Percentiles rank a stretch among this genome's conserved stretches.
phyloP scores from a whole-genome alignment of 2,329 filamentous ascomycete genomes.

The Lojkania enalia region DNA sequence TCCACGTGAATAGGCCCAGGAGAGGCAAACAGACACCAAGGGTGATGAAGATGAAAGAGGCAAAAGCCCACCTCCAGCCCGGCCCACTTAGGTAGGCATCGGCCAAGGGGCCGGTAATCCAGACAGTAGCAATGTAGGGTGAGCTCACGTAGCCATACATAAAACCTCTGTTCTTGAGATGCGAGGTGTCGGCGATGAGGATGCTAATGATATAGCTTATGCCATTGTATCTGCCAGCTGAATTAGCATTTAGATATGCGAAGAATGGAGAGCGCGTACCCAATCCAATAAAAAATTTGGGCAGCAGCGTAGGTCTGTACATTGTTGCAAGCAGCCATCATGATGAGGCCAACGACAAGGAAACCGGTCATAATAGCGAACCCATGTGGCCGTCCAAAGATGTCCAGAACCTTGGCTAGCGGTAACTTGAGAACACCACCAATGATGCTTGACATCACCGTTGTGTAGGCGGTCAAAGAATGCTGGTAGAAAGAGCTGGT shows the following conservation, averaged over 20 bases:
- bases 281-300: constrained; percentile 68
- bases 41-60: constrained; percentile 65
- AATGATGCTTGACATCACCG: constrained; percentile 44
- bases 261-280: constrained; percentile 41
- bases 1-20: constrained; percentile 58
- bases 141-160: constrained; percentile 54
- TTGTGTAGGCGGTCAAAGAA: constrained; percentile 44
- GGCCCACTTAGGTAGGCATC: constrained; percentile 49
- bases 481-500: constrained; percentile 43
- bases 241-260: constrained; percentile 49
- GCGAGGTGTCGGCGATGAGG: constrained; percentile 68
- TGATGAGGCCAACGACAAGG: constrained; percentile 54
- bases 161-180: constrained; percentile 63
- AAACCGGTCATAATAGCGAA: constrained; percentile 39
- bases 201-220: constrained; percentile 63
- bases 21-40: constrained; percentile 63
- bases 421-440: constrained; percentile 47
- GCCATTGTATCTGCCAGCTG: constrained; percentile 51
- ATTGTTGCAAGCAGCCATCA: constrained; percentile 68
- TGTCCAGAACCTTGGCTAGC: constrained; percentile 49
- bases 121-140: constrained; percentile 19
- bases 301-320: constrained; percentile 67
- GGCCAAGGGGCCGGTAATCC: constrained; percentile 33
- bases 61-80: constrained; percentile 68
- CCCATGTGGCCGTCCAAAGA: constrained; percentile 47